These are phyloP conservation scores for Bipolaris oryzae DNA, from an alignment of 2,329 filamentous ascomycete genomes.

Conservation along the genomic window DNA sequence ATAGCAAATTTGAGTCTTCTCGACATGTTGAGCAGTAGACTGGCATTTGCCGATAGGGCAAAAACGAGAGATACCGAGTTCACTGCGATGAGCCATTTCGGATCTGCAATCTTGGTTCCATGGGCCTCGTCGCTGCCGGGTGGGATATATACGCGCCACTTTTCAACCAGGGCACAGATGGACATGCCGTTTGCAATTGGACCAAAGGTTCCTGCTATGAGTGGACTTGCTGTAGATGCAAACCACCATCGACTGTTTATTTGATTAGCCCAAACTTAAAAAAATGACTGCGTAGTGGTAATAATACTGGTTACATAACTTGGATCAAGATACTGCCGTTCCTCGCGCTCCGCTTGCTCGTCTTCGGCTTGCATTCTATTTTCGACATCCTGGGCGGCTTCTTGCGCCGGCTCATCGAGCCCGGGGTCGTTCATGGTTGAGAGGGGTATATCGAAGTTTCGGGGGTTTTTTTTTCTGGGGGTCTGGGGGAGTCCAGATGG, in stretches of 20 bases:
- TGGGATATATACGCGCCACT: slow-evolving; percentile 62
- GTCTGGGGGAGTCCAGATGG: neutral
- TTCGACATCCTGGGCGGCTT: slow-evolving; percentile 56
- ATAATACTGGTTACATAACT: slow-evolving; percentile 35
- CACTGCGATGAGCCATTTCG: slow-evolving; percentile 60
- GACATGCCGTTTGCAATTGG: slow-evolving; percentile 62
- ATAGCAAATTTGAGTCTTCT: slow-evolving; percentile 60
- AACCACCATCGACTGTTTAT: slow-evolving; percentile 62
- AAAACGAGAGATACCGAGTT: slow-evolving; percentile 62
- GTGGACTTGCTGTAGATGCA: slow-evolving; percentile 63
- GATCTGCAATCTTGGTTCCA: slow-evolving; percentile 58
- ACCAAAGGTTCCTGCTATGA: slow-evolving; percentile 61
- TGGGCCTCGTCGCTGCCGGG: slow-evolving; percentile 53
- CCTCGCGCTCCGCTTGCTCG: slow-evolving; percentile 47
- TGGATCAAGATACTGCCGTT: slow-evolving; percentile 53
- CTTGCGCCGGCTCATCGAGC: slow-evolving; percentile 56
- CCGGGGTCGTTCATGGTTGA: slow-evolving; percentile 56
- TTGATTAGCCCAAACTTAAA: slow-evolving; percentile 12
- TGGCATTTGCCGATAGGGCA: slow-evolving; percentile 61
- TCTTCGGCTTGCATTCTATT: slow-evolving; percentile 40
- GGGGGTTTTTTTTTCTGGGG: neutral
- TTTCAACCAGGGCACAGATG: slow-evolving; percentile 61
- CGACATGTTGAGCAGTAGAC: slow-evolving; percentile 65
- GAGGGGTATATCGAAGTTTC: neutral
- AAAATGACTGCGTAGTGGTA: neutral